Evolutionary conservation across 1,139 yeast genomes (phyloP), one percentile per base, ranked within the genome.

Genomic region (Saccharomyces pastorianus): DNA sequence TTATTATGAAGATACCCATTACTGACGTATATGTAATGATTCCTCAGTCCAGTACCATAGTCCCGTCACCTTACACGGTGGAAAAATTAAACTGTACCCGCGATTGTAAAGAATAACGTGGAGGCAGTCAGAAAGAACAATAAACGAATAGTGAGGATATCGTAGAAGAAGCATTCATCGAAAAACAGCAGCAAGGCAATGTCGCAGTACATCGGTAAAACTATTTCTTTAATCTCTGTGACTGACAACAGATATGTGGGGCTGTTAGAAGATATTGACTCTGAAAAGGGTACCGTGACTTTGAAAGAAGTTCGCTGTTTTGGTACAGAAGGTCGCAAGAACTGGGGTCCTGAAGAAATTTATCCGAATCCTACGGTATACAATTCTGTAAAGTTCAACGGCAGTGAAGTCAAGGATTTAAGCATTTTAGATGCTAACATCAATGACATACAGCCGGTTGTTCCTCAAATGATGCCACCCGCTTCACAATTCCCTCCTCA

Each of bases 311-410:
- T 93, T 50, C 81, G 91, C 59, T 84, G 91, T 53, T 85, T 85
- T 64, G 99, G 99, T 54, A 87, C 98, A 14, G 99, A 93, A 70
- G 97, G 96, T 29, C 81, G 99, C 64, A 78, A 86, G 64, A 83
- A 83, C 38, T 88, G 85, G 69, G 86, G 89, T 0, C 71, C 78
- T 26, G 77, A 80, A 59, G 96, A 89, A 69, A 84, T 90, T 48
- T 80, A 84, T 55, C 89, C 97, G 5, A 82, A 87, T 14, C 77
- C 77, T 47, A 88, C 84, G 52, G 78, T 86, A 20, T 88, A 83
- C 69, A 93, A 88, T 48, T 82, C 81, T 59, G 91, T 93, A 56
- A 90, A 87, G 51, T 88, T 93, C 69, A 82, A 95, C 61, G 99
- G 99, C 46, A 83, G 89, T 42, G 98, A 91, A 65, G 98, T 93